A percentile compares a stretch with the other conserved stretches of the same genome.
Evolutionary conservation across 2,329 filamentous ascomycete species (phyloP).

Genomic region (Fusarium concolor): DNA sequence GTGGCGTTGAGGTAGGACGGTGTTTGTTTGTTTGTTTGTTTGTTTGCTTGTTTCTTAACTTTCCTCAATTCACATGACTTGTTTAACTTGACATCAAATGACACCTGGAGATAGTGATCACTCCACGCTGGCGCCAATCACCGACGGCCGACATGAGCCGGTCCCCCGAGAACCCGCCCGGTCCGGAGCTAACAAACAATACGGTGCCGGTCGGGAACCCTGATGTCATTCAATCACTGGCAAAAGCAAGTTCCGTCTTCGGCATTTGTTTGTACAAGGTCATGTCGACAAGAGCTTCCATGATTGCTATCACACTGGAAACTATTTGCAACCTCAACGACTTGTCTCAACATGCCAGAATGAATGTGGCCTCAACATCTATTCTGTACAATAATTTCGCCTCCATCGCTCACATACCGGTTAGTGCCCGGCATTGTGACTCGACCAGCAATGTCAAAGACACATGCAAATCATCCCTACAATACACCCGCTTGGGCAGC

Average conservation of each 20-base stretch:
- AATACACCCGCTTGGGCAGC: background rate
- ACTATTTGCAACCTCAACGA: background rate
- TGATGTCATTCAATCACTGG: constrained; percentile 16
- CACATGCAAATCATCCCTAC: background rate
- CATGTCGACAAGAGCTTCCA: background rate
- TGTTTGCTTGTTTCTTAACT: constrained; percentile 21
- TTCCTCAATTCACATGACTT: constrained; percentile 35
- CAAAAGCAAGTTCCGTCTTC: constrained; percentile 7
- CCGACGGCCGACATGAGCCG: constrained; percentile 31
- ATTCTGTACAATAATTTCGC: background rate
- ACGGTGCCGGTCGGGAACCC: constrained; percentile 24
- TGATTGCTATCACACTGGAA: background rate
- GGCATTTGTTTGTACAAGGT: background rate
- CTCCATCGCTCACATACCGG: background rate
- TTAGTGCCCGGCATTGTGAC: background rate
- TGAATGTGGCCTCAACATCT: background rate
- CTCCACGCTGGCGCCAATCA: constrained; percentile 22
- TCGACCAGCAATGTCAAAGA: background rate
- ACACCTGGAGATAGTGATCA: constrained; percentile 14
- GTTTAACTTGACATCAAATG: constrained; percentile 18
- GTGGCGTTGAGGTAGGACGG: constrained; percentile 39
- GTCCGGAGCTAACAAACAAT: constrained; percentile 24
- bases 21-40: constrained; percentile 21
- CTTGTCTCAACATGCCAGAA: background rate
- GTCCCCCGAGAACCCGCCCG: constrained; percentile 21